phyloP scores from a whole-genome alignment of 2,329 filamentous ascomycete genomes.

The Teratosphaeria viscida region DNA sequence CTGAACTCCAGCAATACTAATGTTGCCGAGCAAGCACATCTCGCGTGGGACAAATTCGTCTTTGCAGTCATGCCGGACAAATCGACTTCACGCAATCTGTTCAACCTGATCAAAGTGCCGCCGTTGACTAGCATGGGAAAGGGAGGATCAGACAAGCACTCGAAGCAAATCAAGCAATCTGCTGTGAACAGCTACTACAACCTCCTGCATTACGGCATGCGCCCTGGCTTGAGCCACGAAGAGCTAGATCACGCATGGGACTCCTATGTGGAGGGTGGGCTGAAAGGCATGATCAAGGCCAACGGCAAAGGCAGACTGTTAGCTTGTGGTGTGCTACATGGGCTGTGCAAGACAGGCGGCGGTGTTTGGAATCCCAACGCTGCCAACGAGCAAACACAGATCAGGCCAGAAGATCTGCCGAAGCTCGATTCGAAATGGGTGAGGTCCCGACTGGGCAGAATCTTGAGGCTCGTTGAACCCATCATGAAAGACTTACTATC shows the following conservation, averaged over 20 bases:
- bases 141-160: conserved; percentile 44
- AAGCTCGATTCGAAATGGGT: conserved; percentile 80
- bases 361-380: conserved; percentile 64
- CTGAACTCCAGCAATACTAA: conserved; percentile 68
- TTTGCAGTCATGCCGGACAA: conserved; percentile 60
- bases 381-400: conserved; percentile 42
- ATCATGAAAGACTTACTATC: conserved; percentile 43
- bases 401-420: conserved; percentile 66
- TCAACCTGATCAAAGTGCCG: conserved; percentile 58
- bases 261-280: conserved; percentile 55
- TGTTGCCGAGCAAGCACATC: conserved; percentile 65
- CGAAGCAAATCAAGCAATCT: conserved; percentile 40
- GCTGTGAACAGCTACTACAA: conserved; percentile 67
- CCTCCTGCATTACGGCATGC: conserved; percentile 72
- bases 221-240: conserved; percentile 54
- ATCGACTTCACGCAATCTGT: conserved; percentile 43
- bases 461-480: conserved; percentile 53
- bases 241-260: conserved; percentile 73
- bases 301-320: conserved; percentile 42
- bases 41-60: conserved; percentile 77
- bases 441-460: conserved; percentile 54
- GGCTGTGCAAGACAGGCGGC: conserved; percentile 52
- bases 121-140: conserved; percentile 59
- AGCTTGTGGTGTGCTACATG: conserved; percentile 63
- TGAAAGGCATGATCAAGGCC: conserved; percentile 46